These are phyloP conservation scores for Termitomyces bulborhizus DNA, from an alignment of 768 basidiomycete species.

Conservation along the genomic window DNA sequence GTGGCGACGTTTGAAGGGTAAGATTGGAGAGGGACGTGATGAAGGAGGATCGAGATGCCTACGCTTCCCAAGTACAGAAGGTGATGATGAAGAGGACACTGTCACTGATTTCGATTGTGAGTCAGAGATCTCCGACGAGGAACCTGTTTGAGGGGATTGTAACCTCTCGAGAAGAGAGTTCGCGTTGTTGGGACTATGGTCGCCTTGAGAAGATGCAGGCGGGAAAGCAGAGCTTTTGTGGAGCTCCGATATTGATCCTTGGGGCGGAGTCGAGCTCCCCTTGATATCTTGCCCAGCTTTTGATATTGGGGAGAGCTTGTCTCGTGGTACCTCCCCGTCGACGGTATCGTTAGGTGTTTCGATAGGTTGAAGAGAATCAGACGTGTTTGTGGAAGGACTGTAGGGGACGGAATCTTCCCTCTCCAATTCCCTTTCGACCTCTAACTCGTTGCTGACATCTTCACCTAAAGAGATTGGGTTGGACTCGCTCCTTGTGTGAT, in stretches of 20 bases:
- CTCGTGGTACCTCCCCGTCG: not conserved
- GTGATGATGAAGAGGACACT: not conserved
- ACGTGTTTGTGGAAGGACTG: not conserved
- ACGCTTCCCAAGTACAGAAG: conserved; percentile 7
- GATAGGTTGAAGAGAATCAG: not conserved
- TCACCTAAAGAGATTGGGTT: not conserved
- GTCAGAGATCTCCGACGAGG: not conserved
- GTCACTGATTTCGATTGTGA: not conserved
- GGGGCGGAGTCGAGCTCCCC: not conserved
- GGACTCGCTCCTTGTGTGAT: not conserved
- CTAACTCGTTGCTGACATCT: not conserved
- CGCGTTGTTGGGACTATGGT: not conserved
- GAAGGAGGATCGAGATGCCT: not conserved
- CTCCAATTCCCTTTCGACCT: not conserved
- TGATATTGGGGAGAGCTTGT: not conserved
- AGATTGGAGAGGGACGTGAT: not conserved
- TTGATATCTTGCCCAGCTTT: not conserved
- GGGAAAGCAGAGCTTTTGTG: not conserved
- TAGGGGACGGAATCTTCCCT: not conserved
- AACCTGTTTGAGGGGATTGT: not conserved
- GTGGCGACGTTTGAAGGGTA: not conserved
- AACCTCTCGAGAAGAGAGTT: conserved; percentile 4
- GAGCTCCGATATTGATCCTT: not conserved
- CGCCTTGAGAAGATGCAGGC: not conserved
- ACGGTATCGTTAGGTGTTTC: not conserved